phyloP scores from a whole-genome alignment of 2,329 filamentous ascomycete species.

The Furcasterigmium furcatum region DNA sequence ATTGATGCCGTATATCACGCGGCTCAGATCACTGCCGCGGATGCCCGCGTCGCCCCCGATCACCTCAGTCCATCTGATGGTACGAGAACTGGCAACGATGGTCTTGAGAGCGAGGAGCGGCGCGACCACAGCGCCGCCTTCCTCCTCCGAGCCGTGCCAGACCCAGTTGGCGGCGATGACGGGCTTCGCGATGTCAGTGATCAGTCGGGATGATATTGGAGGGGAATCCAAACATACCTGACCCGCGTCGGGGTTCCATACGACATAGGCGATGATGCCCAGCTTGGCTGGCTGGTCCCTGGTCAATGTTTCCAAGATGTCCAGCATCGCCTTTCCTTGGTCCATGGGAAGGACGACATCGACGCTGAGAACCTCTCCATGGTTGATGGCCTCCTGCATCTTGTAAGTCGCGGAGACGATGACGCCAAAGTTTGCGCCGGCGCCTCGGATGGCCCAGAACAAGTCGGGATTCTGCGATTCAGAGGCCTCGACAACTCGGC shows the following conservation, averaged over 20 bases:
- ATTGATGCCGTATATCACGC: background rate
- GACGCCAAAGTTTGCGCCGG: slow-evolving; percentile 47
- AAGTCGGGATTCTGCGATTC: slow-evolving; percentile 29
- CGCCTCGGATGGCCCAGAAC: slow-evolving; percentile 46
- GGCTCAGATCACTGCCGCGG: background rate
- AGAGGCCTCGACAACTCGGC: slow-evolving; percentile 17
- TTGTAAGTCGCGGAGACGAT: slow-evolving; percentile 40
- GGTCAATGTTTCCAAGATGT: background rate
- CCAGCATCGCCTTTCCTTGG: background rate
- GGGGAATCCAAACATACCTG: background rate
- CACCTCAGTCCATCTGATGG: background rate
- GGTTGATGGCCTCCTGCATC: slow-evolving; percentile 1
- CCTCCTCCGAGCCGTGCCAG: background rate
- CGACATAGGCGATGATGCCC: background rate
- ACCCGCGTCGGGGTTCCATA: background rate
- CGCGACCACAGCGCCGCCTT: background rate
- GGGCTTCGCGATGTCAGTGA: background rate
- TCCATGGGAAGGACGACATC: background rate
- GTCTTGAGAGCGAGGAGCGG: background rate
- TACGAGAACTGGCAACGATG: background rate
- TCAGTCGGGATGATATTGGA: background rate
- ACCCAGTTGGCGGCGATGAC: background rate
- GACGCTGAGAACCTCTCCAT: background rate
- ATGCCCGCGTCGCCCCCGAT: background rate
- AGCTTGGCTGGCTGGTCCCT: background rate